Evolutionary conservation across 306 rosid species (phyloP).

Genomic region (Acmispon strigosus): DNA sequence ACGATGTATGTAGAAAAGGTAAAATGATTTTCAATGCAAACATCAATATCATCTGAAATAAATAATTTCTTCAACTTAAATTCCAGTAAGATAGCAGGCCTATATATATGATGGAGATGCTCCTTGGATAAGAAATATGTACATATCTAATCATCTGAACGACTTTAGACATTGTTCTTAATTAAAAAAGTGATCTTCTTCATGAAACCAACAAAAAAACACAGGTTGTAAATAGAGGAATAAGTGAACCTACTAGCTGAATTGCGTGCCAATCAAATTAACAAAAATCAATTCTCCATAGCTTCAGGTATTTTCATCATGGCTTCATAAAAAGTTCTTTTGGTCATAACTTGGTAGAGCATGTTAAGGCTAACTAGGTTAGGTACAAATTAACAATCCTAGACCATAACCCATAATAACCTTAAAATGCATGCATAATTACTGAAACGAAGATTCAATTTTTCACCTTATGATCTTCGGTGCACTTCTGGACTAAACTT

Average conservation of each 20-base stretch:
- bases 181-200: neutral
- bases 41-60: neutral
- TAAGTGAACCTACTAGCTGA: neutral
- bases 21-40: neutral
- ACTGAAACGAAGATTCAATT: neutral
- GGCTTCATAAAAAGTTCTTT: neutral
- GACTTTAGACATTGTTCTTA: neutral
- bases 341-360: neutral
- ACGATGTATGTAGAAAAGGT: neutral
- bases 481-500: slow-evolving; percentile 19
- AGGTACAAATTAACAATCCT: neutral
- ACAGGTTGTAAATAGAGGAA: neutral
- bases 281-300: neutral
- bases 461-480: slow-evolving; percentile 30
- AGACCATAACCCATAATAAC: neutral
- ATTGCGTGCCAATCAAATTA: neutral
- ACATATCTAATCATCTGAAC: no score
- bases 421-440: no score
- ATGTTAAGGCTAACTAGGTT: neutral
- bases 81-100: neutral
- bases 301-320: neutral
- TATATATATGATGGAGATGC: no score
- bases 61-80: neutral
- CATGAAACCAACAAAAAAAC: neutral
- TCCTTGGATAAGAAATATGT: no score